phyloP scores from a whole-genome alignment of 2,329 filamentous ascomycete genomes.

The Fusarium avenaceum region DNA sequence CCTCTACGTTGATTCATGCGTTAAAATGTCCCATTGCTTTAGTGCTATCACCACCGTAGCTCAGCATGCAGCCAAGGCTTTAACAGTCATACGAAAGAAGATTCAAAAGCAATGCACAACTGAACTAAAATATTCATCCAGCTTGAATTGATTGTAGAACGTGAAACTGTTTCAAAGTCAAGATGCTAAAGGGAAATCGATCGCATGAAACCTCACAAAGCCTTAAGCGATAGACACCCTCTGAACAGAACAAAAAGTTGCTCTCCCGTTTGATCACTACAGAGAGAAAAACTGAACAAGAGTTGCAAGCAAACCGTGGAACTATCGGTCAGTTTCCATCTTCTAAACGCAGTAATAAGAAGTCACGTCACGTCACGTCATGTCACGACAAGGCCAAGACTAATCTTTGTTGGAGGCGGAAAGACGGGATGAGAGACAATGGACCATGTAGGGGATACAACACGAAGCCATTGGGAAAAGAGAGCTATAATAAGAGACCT shows the following conservation, averaged over 20 bases:
- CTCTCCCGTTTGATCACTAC: background rate
- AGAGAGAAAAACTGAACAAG: no score
- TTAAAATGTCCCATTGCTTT: no score
- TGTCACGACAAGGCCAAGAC: background rate
- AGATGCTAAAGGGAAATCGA: background rate
- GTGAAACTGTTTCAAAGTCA: background rate
- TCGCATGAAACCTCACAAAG: background rate
- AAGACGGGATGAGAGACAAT: background rate
- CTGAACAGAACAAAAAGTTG: background rate
- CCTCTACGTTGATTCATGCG: no score
- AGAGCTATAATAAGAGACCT: constrained; percentile 17
- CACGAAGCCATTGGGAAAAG: background rate
- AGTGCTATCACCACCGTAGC: no score
- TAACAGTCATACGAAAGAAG: background rate
- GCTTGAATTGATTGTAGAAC: background rate
- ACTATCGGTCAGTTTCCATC: background rate
- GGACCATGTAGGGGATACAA: background rate
- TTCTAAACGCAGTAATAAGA: background rate
- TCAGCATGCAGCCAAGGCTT: background rate
- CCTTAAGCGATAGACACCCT: background rate
- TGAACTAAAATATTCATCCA: background rate
- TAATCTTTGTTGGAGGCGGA: background rate
- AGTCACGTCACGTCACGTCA: background rate
- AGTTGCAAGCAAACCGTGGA: no score
- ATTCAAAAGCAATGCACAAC: background rate